These are phyloP conservation scores for Neoboletus brunneissimus DNA, from an alignment of 768 basidiomycete species.

Conservation along the genomic window DNA sequence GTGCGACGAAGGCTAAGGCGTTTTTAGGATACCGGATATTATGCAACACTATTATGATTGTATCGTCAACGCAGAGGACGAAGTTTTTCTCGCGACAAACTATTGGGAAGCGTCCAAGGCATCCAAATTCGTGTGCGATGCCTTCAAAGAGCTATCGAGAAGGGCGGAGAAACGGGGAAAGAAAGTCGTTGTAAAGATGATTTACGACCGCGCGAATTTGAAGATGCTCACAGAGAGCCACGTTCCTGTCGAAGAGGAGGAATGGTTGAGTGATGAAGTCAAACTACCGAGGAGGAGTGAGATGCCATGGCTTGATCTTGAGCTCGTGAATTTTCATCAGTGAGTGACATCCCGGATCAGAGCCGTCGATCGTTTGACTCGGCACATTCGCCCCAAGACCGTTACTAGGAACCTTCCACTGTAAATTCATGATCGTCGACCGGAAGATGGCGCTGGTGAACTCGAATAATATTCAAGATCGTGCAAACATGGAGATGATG, in stretches of 20 bases:
- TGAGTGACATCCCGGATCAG: conserved; percentile 6
- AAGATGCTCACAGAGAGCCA: conserved; percentile 50
- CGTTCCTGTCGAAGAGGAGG: conserved; percentile 42
- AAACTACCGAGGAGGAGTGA: conserved; percentile 52
- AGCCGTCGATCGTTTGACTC: background rate
- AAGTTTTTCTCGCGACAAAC: conserved; percentile 69
- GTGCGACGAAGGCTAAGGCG: conserved; percentile 8
- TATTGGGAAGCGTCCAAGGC: conserved; percentile 54
- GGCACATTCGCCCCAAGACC: conserved; percentile 31
- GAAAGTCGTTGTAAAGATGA: conserved; percentile 60
- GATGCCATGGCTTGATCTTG: conserved; percentile 57
- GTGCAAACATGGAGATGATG: conserved; percentile 58
- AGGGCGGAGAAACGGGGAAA: conserved; percentile 42
- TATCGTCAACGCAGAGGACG: conserved; percentile 58
- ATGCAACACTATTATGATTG: conserved; percentile 65
- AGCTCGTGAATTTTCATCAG: conserved; percentile 57
- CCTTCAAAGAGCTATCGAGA: conserved; percentile 50
- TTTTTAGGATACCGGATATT: conserved; percentile 61
- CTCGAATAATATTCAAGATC: conserved; percentile 67
- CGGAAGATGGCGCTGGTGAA: conserved; percentile 63
- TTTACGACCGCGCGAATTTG: conserved; percentile 66
- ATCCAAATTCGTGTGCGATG: conserved; percentile 49
- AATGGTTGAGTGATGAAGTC: conserved; percentile 45
- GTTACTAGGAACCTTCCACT: conserved; percentile 65
- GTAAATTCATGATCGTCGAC: conserved; percentile 69